Evolutionary conservation across 2,329 filamentous ascomycete species (phyloP), one percentile per base, ranked within the genome.

Genomic region (Coniochaeta sp.): DNA sequence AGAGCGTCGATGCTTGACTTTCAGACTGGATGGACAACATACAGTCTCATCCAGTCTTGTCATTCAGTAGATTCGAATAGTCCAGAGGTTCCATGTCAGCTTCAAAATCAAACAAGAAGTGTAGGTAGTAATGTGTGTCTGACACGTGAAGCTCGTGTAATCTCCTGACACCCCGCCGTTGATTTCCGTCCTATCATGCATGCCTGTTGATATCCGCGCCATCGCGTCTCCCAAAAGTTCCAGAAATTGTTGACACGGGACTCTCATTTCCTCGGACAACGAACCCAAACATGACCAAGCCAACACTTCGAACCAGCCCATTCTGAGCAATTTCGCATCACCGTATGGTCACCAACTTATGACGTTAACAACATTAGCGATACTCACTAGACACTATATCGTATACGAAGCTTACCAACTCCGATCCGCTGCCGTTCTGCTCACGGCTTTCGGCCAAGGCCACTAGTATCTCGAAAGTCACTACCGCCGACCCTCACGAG

Each of bases 151-250:
- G 24, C 6, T 22, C 26, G 47, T 28, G 47, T 31, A 52, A 52
- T 52, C 47, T 52, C 47, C 47, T 52, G 47, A 52, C 47, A 28
- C 47, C 47, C 47, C 47, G 47, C 47, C 26, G 47, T 31, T 12
- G 14, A 52, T 28, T 52, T 52, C 47, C 26, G 24, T 52, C 47
- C 47, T 31, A 52, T 52, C 24, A 52, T 24, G 17, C 31, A 52
- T 52, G 47, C 47, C 24, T 52, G 47, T 31, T 31, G 47, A n/a
- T 38, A 3, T 17, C 38, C 16, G 16, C 38, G 38, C 9, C 47
- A 52, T 52, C 47, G 47, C 47, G 47, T 52, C 47, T 52, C 47
- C 47, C 47, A 52, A 52, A 52, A 52, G 43, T 31, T 31, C 47
- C 47, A 52, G 26, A 31, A 52, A 52, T 52, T 52, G 47, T 52